Conservation (phyloP, 2,329 filamentous ascomycete genomes). For the Monilinia fructigena region DNA sequence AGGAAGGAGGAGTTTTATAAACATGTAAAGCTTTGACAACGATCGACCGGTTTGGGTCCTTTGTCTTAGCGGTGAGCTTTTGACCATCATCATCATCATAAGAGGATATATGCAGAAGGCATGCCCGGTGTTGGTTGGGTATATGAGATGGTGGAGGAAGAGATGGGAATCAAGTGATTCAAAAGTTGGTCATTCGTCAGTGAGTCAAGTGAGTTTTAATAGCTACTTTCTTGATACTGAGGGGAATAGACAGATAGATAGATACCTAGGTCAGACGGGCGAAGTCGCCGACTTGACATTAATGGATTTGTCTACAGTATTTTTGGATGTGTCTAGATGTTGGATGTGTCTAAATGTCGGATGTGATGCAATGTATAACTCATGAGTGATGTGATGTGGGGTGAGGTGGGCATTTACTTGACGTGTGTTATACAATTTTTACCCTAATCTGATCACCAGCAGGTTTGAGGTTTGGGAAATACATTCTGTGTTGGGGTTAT, state of each 20-base stretch:
- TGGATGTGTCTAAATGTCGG: not conserved
- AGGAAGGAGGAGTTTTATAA: slow-evolving; percentile 17
- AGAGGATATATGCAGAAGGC: slow-evolving; percentile 13
- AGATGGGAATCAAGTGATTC: slow-evolving; percentile 24
- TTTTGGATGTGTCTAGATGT: not conserved
- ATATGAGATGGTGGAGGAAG: slow-evolving; percentile 1
- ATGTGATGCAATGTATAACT: not conserved
- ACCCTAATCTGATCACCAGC: not conserved
- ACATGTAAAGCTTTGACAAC: slow-evolving; percentile 24
- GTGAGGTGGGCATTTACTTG: not conserved
- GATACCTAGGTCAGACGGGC: slow-evolving; percentile 19
- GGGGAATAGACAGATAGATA: slow-evolving; percentile 19
- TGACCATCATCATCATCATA: slow-evolving; percentile 19
- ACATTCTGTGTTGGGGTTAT: no score
- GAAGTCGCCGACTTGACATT: slow-evolving; percentile 20
- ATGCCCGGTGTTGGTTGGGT: slow-evolving; percentile 12
- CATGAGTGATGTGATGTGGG: not conserved
- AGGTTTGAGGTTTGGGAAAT: no score
- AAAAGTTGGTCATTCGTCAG: slow-evolving; percentile 1
- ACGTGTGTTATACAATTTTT: not conserved
- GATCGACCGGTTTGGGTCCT: slow-evolving; percentile 31
- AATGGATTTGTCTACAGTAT: slow-evolving; percentile 18
- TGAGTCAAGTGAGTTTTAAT: not conserved
- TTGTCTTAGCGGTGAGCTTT: slow-evolving; percentile 26
- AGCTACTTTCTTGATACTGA: slow-evolving; percentile 6